phyloP scores from a whole-genome alignment of 1,284 basidiomycete species.

The Acaromyces ingoldii region DNA sequence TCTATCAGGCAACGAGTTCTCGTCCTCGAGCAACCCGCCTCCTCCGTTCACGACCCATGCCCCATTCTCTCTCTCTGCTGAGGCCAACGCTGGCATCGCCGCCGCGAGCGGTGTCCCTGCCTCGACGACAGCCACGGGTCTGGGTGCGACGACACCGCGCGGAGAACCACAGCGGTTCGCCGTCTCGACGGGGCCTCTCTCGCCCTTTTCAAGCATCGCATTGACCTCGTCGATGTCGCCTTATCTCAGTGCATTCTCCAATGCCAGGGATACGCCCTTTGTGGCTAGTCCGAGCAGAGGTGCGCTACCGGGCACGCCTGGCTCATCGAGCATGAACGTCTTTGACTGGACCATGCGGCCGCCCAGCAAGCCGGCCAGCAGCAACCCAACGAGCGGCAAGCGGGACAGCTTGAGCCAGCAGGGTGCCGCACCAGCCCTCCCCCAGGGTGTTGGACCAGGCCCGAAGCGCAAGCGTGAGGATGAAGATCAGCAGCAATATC shows the following conservation, averaged over 20 bases:
- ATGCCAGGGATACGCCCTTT: conserved; percentile 46
- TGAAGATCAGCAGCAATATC: no score
- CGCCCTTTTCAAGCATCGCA: conserved; percentile 46
- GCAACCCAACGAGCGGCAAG: neutral
- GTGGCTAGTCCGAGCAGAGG: conserved; percentile 34
- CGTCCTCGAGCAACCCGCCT: no score
- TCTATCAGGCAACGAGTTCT: no score
- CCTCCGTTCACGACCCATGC: conserved; percentile 1
- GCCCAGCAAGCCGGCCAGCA: conserved; percentile 13
- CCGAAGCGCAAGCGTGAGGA: conserved; percentile 4
- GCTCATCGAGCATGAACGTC: conserved; percentile 8
- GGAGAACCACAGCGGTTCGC: conserved; percentile 42
- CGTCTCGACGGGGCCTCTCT: conserved; percentile 36
- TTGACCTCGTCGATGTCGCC: conserved; percentile 46
- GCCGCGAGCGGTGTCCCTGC: neutral
- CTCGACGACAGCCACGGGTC: neutral
- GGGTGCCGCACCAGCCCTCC: neutral
- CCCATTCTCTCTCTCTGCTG: neutral
- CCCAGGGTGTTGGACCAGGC: no score
- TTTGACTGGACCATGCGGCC: conserved; percentile 19
- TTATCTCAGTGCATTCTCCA: conserved; percentile 48
- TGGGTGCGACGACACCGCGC: neutral
- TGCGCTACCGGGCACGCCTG: conserved; percentile 11
- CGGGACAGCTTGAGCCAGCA: conserved; percentile 1
- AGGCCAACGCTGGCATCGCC: neutral